A percentile compares a stretch with the other conserved stretches of the same genome.
Evolutionary conservation across 257 asterid species (phyloP).

Genomic region (Solanum bulbocastanum): DNA sequence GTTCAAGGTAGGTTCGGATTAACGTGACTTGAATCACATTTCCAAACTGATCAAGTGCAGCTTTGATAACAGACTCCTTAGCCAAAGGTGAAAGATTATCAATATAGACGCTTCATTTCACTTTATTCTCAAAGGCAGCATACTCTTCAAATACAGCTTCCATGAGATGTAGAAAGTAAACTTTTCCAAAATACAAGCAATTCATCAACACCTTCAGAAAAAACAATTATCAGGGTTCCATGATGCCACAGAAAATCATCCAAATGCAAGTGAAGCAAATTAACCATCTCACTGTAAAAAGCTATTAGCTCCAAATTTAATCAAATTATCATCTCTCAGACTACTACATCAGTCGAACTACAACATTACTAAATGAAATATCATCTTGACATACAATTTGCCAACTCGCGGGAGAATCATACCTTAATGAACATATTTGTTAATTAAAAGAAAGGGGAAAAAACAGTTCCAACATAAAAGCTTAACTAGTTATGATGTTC

Average conservation of each 20-base stretch:
- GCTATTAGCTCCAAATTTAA: not conserved
- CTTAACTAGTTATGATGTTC: too few species aligned
- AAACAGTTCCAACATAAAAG: too few species aligned
- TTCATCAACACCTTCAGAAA: not conserved
- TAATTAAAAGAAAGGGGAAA: too few species aligned
- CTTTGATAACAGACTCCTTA: not conserved
- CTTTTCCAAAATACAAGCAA: not conserved
- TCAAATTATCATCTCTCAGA: not conserved
- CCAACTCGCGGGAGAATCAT: too few species aligned
- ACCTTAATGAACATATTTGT: too few species aligned
- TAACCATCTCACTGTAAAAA: not conserved
- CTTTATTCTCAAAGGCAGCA: not conserved
- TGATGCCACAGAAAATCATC: not conserved
- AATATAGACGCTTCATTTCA: not conserved
- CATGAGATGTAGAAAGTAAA: not conserved
- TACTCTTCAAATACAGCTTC: not conserved
- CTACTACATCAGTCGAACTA: not conserved
- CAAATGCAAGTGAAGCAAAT: not conserved
- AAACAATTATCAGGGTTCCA: not conserved
- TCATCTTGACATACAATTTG: too few species aligned
- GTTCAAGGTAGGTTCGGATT: not conserved
- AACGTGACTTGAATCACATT: not conserved
- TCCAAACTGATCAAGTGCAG: not conserved
- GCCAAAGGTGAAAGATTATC: conserved; percentile 2
- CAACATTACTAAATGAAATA: not conserved